These are phyloP conservation scores for Boletus sensibilis DNA, from an alignment of 768 basidiomycete species.

Conservation along the genomic window DNA sequence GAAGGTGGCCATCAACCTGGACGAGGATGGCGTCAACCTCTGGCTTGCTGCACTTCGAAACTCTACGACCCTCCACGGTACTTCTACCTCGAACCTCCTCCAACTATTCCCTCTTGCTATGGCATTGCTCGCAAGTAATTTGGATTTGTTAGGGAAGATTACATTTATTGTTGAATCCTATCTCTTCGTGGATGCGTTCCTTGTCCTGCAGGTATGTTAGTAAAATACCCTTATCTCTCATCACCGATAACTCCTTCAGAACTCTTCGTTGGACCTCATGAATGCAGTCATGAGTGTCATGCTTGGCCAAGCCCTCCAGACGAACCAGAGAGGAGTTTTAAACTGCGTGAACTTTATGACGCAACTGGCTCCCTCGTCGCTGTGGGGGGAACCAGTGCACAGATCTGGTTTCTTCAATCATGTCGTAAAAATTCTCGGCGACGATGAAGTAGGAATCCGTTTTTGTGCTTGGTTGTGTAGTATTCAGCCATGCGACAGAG, in stretches of 20 bases:
- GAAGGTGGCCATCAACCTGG: constrained; percentile 66
- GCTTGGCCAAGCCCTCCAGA: constrained; percentile 43
- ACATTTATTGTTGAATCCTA: constrained; percentile 74
- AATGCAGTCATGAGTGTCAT: constrained; percentile 53
- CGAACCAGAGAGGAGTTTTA: constrained; percentile 66
- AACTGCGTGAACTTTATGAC: constrained; percentile 56
- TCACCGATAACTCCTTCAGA: constrained; percentile 37
- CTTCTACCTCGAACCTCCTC: constrained; percentile 52
- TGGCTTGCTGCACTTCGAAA: constrained; percentile 75
- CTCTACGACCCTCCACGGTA: constrained; percentile 48
- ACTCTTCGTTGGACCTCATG: constrained; percentile 55
- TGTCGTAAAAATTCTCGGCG: constrained; percentile 56
- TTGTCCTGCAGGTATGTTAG: constrained; percentile 59
- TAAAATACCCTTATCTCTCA: neutral
- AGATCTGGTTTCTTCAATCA: constrained; percentile 68
- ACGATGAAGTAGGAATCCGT: constrained; percentile 57
- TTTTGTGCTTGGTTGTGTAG: neutral
- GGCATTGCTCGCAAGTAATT: constrained; percentile 58
- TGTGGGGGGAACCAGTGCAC: constrained; percentile 78
- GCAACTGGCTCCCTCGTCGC: constrained; percentile 57
- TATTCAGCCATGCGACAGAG: constrained; percentile 25
- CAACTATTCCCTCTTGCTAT: constrained; percentile 66
- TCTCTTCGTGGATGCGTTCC: constrained; percentile 63
- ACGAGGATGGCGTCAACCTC: constrained; percentile 73
- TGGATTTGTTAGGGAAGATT: constrained; percentile 72